Percentiles rank a stretch among this genome's conserved stretches.
Conservation (phyloP, 345 rosid species). For the Kandelia obovata region DNA sequence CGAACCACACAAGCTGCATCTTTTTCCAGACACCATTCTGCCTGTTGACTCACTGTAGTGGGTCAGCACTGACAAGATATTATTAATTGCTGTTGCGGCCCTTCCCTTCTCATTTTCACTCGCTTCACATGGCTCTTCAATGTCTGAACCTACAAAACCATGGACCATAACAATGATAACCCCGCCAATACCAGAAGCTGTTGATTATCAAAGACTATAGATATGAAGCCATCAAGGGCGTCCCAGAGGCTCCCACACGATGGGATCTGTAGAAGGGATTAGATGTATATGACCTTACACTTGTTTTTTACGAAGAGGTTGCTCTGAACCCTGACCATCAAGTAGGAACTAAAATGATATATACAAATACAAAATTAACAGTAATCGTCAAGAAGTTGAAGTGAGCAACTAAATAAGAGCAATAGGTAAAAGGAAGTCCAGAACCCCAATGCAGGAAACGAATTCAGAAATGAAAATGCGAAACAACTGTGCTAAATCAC, state of each 20-base stretch:
- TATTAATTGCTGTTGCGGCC: slow-evolving; percentile 49
- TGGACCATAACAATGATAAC: slow-evolving; percentile 7
- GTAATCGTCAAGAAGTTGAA: background rate
- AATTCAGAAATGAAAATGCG: too few species aligned
- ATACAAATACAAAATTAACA: background rate
- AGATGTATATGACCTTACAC: too few species aligned
- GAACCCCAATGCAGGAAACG: too few species aligned
- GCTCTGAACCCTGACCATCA: too few species aligned
- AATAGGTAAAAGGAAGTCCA: too few species aligned
- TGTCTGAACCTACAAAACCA: slow-evolving; percentile 41
- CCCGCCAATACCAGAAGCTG: background rate
- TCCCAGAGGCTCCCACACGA: too few species aligned
- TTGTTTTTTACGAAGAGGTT: too few species aligned
- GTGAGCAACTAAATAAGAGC: background rate
- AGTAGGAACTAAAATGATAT: too few species aligned
- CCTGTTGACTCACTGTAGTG: slow-evolving; percentile 60
- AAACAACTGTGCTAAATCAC: too few species aligned
- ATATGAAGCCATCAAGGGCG: background rate
- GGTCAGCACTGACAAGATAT: slow-evolving; percentile 57
- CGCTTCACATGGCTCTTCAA: slow-evolving; percentile 70
- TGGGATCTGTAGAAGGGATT: too few species aligned
- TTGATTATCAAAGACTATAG: background rate
- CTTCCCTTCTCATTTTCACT: slow-evolving; percentile 62
- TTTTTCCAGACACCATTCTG: slow-evolving; percentile 58
- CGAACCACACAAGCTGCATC: slow-evolving; percentile 40